These are phyloP conservation scores for Wickerhamomyces tratensis DNA, from an alignment of 805 yeast genomes.

Conservation along the genomic window DNA sequence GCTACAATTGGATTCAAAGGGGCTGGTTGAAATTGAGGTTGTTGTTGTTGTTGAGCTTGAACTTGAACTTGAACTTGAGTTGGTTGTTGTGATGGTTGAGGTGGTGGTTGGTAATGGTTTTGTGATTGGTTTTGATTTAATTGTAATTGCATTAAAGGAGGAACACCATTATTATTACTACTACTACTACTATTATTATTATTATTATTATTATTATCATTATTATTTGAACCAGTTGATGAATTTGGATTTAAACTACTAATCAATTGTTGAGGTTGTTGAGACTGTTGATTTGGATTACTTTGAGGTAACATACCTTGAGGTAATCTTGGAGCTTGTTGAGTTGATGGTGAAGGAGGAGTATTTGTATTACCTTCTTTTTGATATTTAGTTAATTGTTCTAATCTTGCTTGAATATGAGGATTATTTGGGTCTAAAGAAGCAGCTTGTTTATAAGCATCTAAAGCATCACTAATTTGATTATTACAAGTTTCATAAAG, in stretches of 20 bases:
- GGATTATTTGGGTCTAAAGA: constrained; percentile 90
- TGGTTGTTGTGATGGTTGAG: constrained; percentile 11
- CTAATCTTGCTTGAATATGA: constrained; percentile 87
- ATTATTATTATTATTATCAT: background rate
- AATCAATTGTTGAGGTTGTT: background rate
- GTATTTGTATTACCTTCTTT: constrained; percentile 52
- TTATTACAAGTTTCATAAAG: constrained; percentile 95
- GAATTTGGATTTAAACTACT: background rate
- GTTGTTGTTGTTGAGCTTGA: constrained; percentile 5
- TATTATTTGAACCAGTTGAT: background rate
- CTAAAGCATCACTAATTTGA: constrained; percentile 89
- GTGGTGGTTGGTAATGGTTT: constrained; percentile 7
- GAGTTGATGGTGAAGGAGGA: constrained; percentile 62
- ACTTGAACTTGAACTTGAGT: constrained; percentile 12
- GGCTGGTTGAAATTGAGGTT: background rate
- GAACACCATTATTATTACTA: background rate
- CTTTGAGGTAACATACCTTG: constrained; percentile 49
- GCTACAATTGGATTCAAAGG: background rate
- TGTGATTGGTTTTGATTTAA: constrained; percentile 3
- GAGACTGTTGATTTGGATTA: background rate
- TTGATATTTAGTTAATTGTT: constrained; percentile 68
- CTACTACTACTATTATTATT: background rate
- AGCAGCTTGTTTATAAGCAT: constrained; percentile 95
- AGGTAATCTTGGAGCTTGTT: constrained; percentile 53
- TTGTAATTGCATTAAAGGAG: background rate